Percentiles rank a stretch among this genome's conserved stretches.
Conservation (phyloP, 139 green algal genomes). For the Chlorella sp. region DNA sequence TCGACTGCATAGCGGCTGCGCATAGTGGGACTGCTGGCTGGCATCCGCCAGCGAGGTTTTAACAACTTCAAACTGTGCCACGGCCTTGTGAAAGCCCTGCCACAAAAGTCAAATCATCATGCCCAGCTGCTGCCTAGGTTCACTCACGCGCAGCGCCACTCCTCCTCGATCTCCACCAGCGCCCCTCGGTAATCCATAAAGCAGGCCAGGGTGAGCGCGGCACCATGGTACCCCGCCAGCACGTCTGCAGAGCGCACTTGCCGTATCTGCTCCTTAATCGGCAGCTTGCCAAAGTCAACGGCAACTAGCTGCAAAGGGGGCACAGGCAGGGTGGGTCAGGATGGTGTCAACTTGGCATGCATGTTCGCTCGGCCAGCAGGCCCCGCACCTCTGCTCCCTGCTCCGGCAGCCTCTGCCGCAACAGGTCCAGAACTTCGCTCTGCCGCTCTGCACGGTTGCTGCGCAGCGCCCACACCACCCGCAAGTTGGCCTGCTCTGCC, state of each 20-base stretch:
- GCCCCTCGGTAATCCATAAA: background rate
- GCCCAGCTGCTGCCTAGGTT: too few relatives aligned
- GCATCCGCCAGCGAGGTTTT: too few relatives aligned
- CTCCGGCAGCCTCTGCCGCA: background rate
- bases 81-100: too few relatives aligned
- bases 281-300: slow-evolving; percentile 3
- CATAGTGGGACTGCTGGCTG: too few relatives aligned
- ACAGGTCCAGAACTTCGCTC: background rate
- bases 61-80: too few relatives aligned
- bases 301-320: background rate
- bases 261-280: slow-evolving; percentile 8
- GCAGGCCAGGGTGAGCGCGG: slow-evolving; percentile 7
- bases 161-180: slow-evolving; percentile 10
- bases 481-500: background rate
- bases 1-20: too few relatives aligned
- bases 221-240: slow-evolving; percentile 16
- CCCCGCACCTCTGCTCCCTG: background rate
- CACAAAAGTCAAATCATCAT: too few relatives aligned
- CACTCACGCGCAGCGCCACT: too few relatives aligned
- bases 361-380: too few relatives aligned
- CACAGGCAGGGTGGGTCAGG: too few relatives aligned
- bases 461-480: slow-evolving; percentile 19
- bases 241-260: background rate
- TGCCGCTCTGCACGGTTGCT: background rate
- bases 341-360: too few relatives aligned